Percentiles rank a stretch among this genome's conserved stretches.
Conservation (phyloP, 192 early-diverging fungal species). For the Rhizoclosmatium globosum region DNA sequence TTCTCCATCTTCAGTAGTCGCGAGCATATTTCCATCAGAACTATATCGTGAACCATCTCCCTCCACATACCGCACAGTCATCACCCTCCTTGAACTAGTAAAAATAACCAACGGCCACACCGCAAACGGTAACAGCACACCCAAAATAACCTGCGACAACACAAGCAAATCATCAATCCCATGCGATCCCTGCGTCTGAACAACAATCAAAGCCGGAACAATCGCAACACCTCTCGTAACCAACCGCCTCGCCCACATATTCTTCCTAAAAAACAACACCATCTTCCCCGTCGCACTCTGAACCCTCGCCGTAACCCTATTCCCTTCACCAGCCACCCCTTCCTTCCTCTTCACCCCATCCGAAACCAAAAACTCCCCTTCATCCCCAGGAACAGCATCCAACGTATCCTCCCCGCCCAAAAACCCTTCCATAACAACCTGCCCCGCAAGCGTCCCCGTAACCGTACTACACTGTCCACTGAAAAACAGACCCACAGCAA, state of each 20-base stretch:
- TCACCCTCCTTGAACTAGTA: conserved; percentile 53
- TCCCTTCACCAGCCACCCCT: conserved; percentile 37
- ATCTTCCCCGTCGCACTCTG: not conserved
- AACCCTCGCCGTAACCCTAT: not conserved
- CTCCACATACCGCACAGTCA: conserved; percentile 42
- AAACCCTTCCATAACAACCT: conserved; percentile 79
- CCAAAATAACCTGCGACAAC: conserved; percentile 69
- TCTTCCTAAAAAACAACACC: conserved; percentile 32
- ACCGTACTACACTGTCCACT: conserved; percentile 75
- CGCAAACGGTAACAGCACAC: conserved; percentile 78
- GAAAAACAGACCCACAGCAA: conserved; percentile 72
- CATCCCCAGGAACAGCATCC: not conserved
- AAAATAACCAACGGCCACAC: conserved; percentile 75
- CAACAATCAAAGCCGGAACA: conserved; percentile 70
- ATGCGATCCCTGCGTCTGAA: conserved; percentile 57
- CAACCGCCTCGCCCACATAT: conserved; percentile 58
- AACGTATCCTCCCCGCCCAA: conserved; percentile 48
- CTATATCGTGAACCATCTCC: not conserved
- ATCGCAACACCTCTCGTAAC: conserved; percentile 71
- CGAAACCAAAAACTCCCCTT: not conserved
- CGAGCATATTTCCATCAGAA: not conserved
- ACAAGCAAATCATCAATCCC: conserved; percentile 66
- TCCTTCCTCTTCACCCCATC: not conserved
- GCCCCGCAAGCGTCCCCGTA: conserved; percentile 77
- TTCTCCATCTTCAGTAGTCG: not conserved